Base-by-base conservation (phyloP, 2,329 filamentous ascomycete species). In the Epichloe coenophiala region DNA sequence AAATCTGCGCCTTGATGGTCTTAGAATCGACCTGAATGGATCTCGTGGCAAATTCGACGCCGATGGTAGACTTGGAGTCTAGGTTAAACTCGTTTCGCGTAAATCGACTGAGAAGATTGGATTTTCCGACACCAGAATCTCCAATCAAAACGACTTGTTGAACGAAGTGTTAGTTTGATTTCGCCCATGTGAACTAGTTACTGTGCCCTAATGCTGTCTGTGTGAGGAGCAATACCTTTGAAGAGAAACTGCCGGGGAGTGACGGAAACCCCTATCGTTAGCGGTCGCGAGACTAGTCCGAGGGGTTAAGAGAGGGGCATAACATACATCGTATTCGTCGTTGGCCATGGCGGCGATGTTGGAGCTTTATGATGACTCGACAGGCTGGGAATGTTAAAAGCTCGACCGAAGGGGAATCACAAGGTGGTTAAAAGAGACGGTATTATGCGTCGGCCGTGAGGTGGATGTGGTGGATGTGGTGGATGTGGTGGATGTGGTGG, bases 1-100 rank as follows among this genome's bases (percentile, higher is more conserved):
- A 98, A 65, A 98, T 98, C 77, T 98, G 93, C 62, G 93, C 93
- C 80, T 98, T 98, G 83, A 98, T 98, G 57, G 93, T 98, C 81
- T 98, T 98, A 66, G 87, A 86, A 73, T 98, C 93, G 65, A 98
- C 93, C 73, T 97, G 91, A 68, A 98, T 98, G 60, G 89, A 96
- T 58, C 93, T 84, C 61, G 93, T 98, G 63, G 94, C 93, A 69
- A 98, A 98, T 74, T 98, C 93, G 70, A 98, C 93, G 64, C 93
- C 93, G 73, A 98, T 98, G 62, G 93, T 98, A 57, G 93, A 97
- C 82, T 98, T 97, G 70, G 91, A 95, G 74, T 98, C 93, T 59
- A 97, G 81, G 75, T 97, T 97, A 85, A 98, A 98, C 75, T 98
- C 93, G 72, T 98, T 97, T 69, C 93, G 89, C 63, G 93, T 97